Evolutionary conservation across 1,284 basidiomycete genomes (phyloP), one percentile per base, ranked within the genome.

Genomic region (Filobasidium uniguttulatum): DNA sequence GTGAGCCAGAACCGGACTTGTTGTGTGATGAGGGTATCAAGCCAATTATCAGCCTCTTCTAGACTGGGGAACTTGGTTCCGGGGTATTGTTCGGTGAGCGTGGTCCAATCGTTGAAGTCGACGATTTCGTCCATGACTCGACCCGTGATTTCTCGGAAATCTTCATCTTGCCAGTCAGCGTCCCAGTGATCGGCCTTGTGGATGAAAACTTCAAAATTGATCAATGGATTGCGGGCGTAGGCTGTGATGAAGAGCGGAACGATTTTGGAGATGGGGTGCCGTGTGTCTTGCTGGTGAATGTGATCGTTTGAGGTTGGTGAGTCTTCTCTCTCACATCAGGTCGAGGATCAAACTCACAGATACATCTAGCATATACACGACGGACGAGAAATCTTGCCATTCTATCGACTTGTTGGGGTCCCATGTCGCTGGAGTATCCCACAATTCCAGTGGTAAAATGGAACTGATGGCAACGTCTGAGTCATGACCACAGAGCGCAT

Each of bases 351-450:
- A 12, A 66, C 77, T 57, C 59, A 87, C 87, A 68, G 90, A 85
- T 53, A 94, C 91, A 63, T 97, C 93, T 60, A 97, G 85, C n/a
- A 97, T 89, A 62, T 91, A 98, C 31, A 97, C 80, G 57, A 97
- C 74, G 0, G 81, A 80, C 0, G 83, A 76, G 61, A 90, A 88
- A 28, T 82, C 75, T 36, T 77, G 76, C 22, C 90, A 73, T 1
- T 83, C 77, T 1, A 76, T 76, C 17, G 81, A 74, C 17, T 79
- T 77, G 25, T 87, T 82, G 3, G 82, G 75, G 4, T 85, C 81
- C 48, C 81, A 78, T 52, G 82, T 85, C 25, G 86, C 85, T 0
- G 93, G 93, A 55, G 86, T 86, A 63, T 97, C 91, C 87, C 89
- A 96, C 62, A 97, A 80, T 64, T 96, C 85, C 22, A 97, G 78